phyloP scores from a whole-genome alignment of 352 stramenopile genomes.

The Phytophthora sojae region DNA sequence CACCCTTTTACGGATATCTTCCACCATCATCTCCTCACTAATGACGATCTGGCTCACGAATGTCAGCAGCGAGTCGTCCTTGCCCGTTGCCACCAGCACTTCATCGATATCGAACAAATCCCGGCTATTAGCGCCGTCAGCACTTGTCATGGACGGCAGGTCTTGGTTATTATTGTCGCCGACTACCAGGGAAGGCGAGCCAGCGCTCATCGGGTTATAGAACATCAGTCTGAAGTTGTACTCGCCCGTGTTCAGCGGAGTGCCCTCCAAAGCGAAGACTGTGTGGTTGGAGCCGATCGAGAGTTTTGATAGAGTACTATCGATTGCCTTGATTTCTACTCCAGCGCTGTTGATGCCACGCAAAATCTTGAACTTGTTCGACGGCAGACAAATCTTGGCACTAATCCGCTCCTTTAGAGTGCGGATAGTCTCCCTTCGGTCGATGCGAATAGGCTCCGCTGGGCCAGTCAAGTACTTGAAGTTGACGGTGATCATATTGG shows the following conservation, averaged over 20 bases:
- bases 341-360: conserved; percentile 71
- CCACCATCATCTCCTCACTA: conserved; percentile 77
- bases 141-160: conserved; percentile 30
- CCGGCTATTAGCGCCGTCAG: conserved; percentile 17
- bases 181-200: conserved; percentile 10
- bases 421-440: conserved; percentile 73
- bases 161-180: conserved; percentile 26
- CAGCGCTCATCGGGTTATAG: conserved; percentile 37
- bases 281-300: conserved; percentile 76
- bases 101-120: conserved; percentile 72
- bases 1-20: conserved; percentile 68
- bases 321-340: conserved; percentile 84
- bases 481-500: conserved; percentile 84
- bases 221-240: conserved; percentile 84
- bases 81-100: conserved; percentile 55
- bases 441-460: conserved; percentile 68
- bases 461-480: conserved; percentile 61
- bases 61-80: conserved; percentile 63
- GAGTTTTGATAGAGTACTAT: conserved; percentile 79
- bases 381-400: conserved; percentile 48
- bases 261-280: conserved; percentile 71
- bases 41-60: conserved; percentile 74
- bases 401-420: conserved; percentile 69
- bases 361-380: conserved; percentile 80
- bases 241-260: conserved; percentile 71